phyloP scores from a whole-genome alignment of 2,329 filamentous ascomycete genomes.

The Chrysoporthe austroafricana region DNA sequence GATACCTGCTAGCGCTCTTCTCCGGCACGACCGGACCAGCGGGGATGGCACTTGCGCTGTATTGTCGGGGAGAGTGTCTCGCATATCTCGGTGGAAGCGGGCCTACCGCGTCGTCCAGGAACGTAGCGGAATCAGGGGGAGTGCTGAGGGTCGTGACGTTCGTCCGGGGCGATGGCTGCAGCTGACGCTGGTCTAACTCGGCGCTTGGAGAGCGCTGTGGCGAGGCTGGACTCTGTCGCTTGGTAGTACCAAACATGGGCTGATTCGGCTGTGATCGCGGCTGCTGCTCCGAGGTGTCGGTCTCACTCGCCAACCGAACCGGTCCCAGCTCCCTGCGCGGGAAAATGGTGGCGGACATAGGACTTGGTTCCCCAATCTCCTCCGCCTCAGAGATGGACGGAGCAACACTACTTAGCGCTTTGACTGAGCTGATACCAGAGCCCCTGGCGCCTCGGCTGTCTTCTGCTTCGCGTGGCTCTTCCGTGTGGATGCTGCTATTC shows the following conservation, averaged over 20 bases:
- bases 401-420: conserved; percentile 32
- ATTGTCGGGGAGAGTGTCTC: conserved; percentile 24
- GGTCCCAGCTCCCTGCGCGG: conserved; percentile 19
- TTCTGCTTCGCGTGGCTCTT: conserved; percentile 40
- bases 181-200: conserved; percentile 18
- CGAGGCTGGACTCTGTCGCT: conserved; percentile 28
- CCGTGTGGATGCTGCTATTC: conserved; percentile 46
- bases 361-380: conserved; percentile 10
- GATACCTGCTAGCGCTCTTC: conserved; percentile 34
- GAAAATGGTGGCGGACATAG: conserved; percentile 11
- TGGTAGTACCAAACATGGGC: conserved; percentile 33
- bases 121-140: conserved; percentile 37
- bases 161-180: conserved; percentile 32
- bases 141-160: conserved; percentile 43
- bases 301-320: conserved; percentile 4
- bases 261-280: conserved; percentile 22
- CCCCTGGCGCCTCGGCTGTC: conserved; percentile 20
- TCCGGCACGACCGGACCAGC: conserved; percentile 34
- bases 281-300: conserved; percentile 18
- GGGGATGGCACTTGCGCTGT: conserved; percentile 10
- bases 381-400: conserved; percentile 43
- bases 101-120: conserved; percentile 40
- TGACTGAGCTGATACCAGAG: conserved; percentile 16
- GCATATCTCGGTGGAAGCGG: conserved; percentile 38
- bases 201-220: conserved; percentile 33